Evolutionary conservation across 129 eudicot species (phyloP), one percentile per base, ranked within the genome.

Genomic region (Chrysanthemum seticuspe): DNA sequence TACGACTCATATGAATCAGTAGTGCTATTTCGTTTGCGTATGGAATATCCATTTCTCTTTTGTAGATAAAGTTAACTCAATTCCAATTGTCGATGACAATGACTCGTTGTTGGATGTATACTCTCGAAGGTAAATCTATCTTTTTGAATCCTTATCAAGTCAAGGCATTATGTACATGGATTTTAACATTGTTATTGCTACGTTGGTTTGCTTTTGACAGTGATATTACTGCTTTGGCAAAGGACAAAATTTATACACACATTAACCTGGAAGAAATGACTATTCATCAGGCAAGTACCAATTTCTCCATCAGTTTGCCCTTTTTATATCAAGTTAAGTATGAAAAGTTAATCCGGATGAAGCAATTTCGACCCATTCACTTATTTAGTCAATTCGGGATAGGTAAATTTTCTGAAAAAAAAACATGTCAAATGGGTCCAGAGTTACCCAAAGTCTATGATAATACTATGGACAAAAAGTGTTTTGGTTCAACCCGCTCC

Each of bases 211-310:
- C 60, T 55, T 18, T 71, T 72, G 53, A 19, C 96, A 88, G 97
- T 79, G 97, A 91, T 62, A 91, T 91, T 51, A 91, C 97, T 76
- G 75, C 87, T 77, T 85, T 91, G 86, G 96, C 93, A 0, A 91
- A 83, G 79, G 96, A 86, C 70, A n/a, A 91, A 73, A 69, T 81
- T 70, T 91, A 91, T 76, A 79, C 89, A 0, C 93, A 87, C 59
- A 91, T 91, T 80, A 88, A 88, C 82, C 87, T 91, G 40, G 96
- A 91, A 62, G 97, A 91, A 79, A 88, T 84, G 87, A 88, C 87
- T 12, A 81, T 91, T 83, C 93, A 86, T 73, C 93, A 91, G 91
- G 97, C 80, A 82, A 82, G 73, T 78, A 64, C 61, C 49, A 52
- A 47, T 29, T 67, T 9, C 31, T 29, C 2, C 2, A 16, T 49